Evolutionary conservation across 441 rosid species (phyloP), one percentile per base, ranked within the genome.

Genomic region (Rhodomyrtus psidioides): DNA sequence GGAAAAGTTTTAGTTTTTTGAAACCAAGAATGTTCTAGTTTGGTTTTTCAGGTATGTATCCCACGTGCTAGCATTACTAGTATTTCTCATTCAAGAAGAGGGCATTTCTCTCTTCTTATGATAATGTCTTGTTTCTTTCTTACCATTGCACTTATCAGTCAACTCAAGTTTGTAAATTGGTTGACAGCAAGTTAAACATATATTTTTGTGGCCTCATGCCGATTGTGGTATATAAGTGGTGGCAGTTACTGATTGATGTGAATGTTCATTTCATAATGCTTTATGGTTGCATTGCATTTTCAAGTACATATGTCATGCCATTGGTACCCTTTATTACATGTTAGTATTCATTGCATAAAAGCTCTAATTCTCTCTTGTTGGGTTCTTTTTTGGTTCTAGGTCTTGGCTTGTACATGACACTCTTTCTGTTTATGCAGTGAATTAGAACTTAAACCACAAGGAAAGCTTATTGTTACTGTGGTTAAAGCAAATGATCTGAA

Each of bases 371-470:
- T 39, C 49, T 9, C 16, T 65, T 65, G 79, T 21, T 2, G 51
- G 49, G 79, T 70, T 39, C 16, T 70, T 6, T 70, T n/a, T 70
- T 70, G 79, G 79, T 70, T 70, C 49, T 70, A 39, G 79, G 16
- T 39, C 79, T 70, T 70, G 49, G 79, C 51, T 70, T 70, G 79
- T 39, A 70, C 12, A 70, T 70, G 79, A 70, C 79, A 70, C 79
- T 39, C 51, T 70, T 24, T 70, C 79, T 70, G 79, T 70, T 87
- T 26, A 34, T 88, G 87, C 93, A 97, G 99, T 89, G 99, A 97
- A 60, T 86, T 97, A 74, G 99, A 97, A 92, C 98, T 97, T 81
- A 96, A 96, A 88, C 99, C 99, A 44, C 95, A 96, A 86, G 99
- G 99, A 87, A 93, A 92, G 91, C 94, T 95, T 85, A 84, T 86